Evolutionary conservation across 179 eudicot genomes (phyloP).

Genomic region (Amaranthus tricolor): DNA sequence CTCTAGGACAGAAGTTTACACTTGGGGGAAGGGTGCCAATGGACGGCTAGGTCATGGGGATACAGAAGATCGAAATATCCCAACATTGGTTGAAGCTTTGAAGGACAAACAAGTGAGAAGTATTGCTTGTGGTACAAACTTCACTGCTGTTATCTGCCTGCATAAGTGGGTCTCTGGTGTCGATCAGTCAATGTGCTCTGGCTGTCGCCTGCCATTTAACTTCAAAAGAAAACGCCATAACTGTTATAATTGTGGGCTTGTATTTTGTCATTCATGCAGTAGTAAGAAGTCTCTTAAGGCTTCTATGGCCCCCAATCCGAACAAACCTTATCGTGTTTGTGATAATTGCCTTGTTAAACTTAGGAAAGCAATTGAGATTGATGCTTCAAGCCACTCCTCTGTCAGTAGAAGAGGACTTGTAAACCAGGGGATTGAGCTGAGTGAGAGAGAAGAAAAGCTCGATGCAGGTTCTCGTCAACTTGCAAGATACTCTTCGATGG

Average conservation of each 20-base stretch:
- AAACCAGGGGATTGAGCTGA: constrained; percentile 51
- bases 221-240: constrained; percentile 98
- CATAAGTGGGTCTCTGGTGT: constrained; percentile 97
- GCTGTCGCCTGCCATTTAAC: constrained; percentile 85
- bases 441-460: constrained; percentile 67
- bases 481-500: constrained; percentile 83
- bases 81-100: constrained; percentile 84
- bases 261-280: constrained; percentile 91
- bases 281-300: constrained; percentile 91
- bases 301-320: constrained; percentile 96
- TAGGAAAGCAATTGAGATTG: constrained; percentile 66
- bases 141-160: constrained; percentile 90
- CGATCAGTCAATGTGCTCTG: constrained; percentile 97
- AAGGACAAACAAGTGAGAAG: constrained; percentile 95
- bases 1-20: constrained; percentile 90
- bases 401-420: constrained; percentile 69
- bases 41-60: constrained; percentile 96
- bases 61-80: constrained; percentile 71
- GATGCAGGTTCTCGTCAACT: constrained; percentile 72
- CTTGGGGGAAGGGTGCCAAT: constrained; percentile 98
- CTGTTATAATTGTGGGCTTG: constrained; percentile 91
- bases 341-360: constrained; percentile 79
- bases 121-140: constrained; percentile 89
- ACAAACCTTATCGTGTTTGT: constrained; percentile 95
- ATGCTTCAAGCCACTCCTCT: constrained; percentile 59